phyloP scores from a whole-genome alignment of 2,329 filamentous ascomycete genomes.

The Mariannaea sp. region DNA sequence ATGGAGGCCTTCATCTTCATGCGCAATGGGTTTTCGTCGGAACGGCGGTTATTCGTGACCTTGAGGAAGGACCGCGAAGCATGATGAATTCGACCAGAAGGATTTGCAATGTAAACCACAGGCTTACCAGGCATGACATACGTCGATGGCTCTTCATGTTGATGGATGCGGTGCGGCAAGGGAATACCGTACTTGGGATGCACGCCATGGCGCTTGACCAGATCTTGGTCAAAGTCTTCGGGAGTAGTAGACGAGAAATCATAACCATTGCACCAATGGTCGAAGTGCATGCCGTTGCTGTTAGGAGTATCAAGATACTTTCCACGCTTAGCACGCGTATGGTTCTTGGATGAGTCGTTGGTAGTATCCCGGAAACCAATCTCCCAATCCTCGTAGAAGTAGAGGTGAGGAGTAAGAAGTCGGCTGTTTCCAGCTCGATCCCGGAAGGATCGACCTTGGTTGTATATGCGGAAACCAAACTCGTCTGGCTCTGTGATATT shows the following conservation, averaged over 20 bases:
- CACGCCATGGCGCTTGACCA: conserved; percentile 54
- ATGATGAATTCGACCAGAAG: conserved; percentile 53
- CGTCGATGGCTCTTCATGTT: conserved; percentile 46
- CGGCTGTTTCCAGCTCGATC: conserved; percentile 57
- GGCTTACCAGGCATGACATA: conserved; percentile 53
- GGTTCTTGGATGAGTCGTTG: conserved; percentile 59
- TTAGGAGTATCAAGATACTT: conserved; percentile 60
- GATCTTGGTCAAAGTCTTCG: conserved; percentile 56
- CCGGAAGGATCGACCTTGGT: conserved; percentile 46
- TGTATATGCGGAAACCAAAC: conserved; percentile 54
- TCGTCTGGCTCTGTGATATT: conserved; percentile 55
- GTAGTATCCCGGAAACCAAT: conserved; percentile 65
- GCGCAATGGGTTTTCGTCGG: conserved; percentile 42
- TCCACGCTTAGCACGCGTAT: conserved; percentile 57
- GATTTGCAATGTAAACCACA: conserved; percentile 54
- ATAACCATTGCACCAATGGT: conserved; percentile 58
- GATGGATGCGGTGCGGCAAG: conserved; percentile 53
- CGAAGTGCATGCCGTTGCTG: conserved; percentile 58
- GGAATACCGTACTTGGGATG: conserved; percentile 61
- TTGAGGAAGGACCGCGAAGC: conserved; percentile 52
- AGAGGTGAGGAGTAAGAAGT: conserved; percentile 53
- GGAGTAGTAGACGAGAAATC: conserved; percentile 55
- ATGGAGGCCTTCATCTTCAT: conserved; percentile 43
- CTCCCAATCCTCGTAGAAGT: conserved; percentile 56
- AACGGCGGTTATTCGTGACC: conserved; percentile 43